phyloP scores from a whole-genome alignment of 129 eudicot species.

The Sambucus nigra region DNA sequence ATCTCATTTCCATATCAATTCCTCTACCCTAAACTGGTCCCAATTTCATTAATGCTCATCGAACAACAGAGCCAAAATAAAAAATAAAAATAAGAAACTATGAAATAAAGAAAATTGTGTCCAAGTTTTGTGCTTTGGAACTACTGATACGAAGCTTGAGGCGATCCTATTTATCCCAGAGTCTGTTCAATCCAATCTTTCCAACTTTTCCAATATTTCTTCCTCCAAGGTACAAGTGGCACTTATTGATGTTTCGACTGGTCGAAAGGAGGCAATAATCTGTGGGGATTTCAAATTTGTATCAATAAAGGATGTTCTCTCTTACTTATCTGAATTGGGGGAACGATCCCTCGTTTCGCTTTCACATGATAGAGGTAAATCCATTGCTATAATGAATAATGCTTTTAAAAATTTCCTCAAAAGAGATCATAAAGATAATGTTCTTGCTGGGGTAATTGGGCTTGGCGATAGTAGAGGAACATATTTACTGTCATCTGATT shows the following conservation, averaged over 20 bases:
- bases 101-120: slow-evolving; percentile 21
- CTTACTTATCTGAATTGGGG: too few species aligned
- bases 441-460: slow-evolving; percentile 68
- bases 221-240: slow-evolving; percentile 40
- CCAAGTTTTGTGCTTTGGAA: slow-evolving; percentile 72
- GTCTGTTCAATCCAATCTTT: slow-evolving; percentile 58
- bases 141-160: slow-evolving; percentile 83
- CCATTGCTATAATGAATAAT: slow-evolving; percentile 59
- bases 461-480: slow-evolving; percentile 99
- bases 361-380: too few species aligned
- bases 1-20: too few species aligned
- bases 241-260: too few species aligned
- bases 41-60: too few species aligned
- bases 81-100: too few species aligned
- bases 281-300: too few species aligned
- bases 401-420: slow-evolving; percentile 41
- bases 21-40: too few species aligned
- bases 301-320: too few species aligned
- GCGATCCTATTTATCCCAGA: slow-evolving; percentile 63
- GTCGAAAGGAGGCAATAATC: too few species aligned
- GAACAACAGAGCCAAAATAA: too few species aligned
- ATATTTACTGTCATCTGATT: slow-evolving; percentile 64
- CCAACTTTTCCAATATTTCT: slow-evolving; percentile 33
- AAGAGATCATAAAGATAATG: slow-evolving; percentile 36
- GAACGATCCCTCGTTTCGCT: too few species aligned